Evolutionary conservation across 768 basidiomycete genomes (phyloP), one percentile per base, ranked within the genome.

Genomic region (Tubosaeta brunneosetosa): DNA sequence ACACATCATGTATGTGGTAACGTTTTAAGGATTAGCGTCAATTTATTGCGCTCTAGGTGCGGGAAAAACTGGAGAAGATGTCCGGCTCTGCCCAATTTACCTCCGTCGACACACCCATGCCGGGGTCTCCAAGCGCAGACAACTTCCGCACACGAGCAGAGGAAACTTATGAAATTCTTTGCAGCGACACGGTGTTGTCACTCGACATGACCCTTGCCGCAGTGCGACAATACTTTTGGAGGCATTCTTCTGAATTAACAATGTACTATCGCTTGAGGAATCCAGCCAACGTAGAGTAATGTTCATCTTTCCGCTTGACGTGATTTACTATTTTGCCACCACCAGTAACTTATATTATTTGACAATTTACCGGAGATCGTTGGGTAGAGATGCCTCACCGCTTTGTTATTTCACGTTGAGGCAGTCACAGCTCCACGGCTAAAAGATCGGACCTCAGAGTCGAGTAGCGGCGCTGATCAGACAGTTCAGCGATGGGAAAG

Each of bases 191-290:
- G n/a, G 73, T 89, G 14, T 75, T 98, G 32, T 88, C 94, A 22
- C 74, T 88, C 26, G 83, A 85, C 57, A 93, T 95, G 84, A 94
- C 90, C 6, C 77, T 99, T 33, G 94, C 90, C 4, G 88, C 88
- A 16, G 86, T 94, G 52, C 84, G 91, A 55, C 92, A 94, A 67
- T 97, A 83, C 61, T 80, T 93, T 19, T 97, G 91, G 92, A 83
- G 82, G 61, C 85, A 87, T 58, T 71, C 79, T 16, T 74, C 75
- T 6, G 91, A 92, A 67, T 70, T 93, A 50, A 78, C 77, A 49
- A 81, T 93, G 83, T 75, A 88, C 66, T 93, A 93, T 66, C 80
- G 91, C 55, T 71, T 73, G 61, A 82, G 74, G 49, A 58, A 45
- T 34, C 47, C 49, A 48, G 40, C 44, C 40, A 36, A 42, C 44